Evolutionary conservation across 139 green algal species (phyloP).

Genomic region (Limnomonas spitsbergensis): DNA sequence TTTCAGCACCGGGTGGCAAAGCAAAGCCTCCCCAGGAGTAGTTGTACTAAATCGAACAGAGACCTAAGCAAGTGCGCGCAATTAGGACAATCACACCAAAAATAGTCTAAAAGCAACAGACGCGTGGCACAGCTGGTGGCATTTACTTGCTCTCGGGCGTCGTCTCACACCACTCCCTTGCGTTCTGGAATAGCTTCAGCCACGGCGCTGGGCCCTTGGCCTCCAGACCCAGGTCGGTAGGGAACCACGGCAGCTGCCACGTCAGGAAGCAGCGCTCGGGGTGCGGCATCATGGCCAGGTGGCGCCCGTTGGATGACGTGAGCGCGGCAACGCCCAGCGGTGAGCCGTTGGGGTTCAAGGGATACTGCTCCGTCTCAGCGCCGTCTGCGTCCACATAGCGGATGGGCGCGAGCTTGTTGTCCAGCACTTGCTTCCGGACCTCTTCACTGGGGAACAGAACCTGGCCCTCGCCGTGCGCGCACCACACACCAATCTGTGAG

Average conservation of each 20-base stretch:
- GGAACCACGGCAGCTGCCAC: conserved; percentile 87
- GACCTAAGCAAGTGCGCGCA: no score
- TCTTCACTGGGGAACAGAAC: conserved; percentile 83
- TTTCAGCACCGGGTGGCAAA: no score
- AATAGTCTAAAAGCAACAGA: no score
- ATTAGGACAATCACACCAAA: no score
- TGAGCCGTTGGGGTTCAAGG: conserved; percentile 96
- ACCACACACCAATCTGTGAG: conserved; percentile 87
- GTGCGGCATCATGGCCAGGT: conserved; percentile 99
- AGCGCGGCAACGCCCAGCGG: conserved; percentile 90
- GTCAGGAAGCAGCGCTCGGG: conserved; percentile 93
- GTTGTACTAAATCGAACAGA: no score
- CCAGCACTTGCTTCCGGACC: conserved; percentile 62
- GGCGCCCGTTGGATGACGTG: conserved; percentile 85
- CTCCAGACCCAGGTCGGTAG: conserved; percentile 46
- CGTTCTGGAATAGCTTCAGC: conserved; percentile 98
- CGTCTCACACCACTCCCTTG: conserved; percentile 65
- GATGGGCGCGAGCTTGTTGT: conserved; percentile 73
- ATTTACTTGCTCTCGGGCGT: neutral
- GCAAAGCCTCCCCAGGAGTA: no score
- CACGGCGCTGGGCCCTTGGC: conserved; percentile 81
- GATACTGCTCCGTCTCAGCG: conserved; percentile 82
- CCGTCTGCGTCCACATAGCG: conserved; percentile 77
- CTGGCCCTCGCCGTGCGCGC: conserved; percentile 92
- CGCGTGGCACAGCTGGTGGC: no score